These are phyloP conservation scores for Aspergillus baeticus DNA, from an alignment of 495 filamentous ascomycete genomes.

Conservation along the genomic window DNA sequence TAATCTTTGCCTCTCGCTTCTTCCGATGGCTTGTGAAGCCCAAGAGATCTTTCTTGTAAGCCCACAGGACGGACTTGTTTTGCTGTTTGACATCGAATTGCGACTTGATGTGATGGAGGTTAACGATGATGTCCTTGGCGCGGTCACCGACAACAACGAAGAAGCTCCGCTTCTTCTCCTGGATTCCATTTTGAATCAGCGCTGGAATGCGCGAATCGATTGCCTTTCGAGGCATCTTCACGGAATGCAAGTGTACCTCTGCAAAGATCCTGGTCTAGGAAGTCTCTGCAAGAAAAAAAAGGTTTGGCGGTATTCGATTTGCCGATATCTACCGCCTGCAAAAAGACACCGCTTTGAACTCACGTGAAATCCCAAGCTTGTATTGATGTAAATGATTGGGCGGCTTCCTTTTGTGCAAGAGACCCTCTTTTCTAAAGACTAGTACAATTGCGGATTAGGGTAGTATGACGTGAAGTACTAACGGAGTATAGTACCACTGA, in stretches of 20 bases:
- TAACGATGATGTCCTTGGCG: slow-evolving; percentile 95
- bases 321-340: neutral
- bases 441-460: too few species aligned
- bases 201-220: slow-evolving; percentile 92
- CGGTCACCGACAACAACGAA: slow-evolving; percentile 95
- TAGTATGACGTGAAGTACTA: too few species aligned
- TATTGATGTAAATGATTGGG: neutral
- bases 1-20: slow-evolving; percentile 97
- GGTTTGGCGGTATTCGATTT: slow-evolving; percentile 1
- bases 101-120: slow-evolving; percentile 92
- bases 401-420: too few species aligned
- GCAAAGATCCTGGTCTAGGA: neutral
- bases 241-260: neutral
- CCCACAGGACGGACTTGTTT: slow-evolving; percentile 97
- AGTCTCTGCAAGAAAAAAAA: slow-evolving; percentile 11
- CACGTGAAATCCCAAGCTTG: neutral
- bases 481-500: too few species aligned
- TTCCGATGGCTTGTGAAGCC: slow-evolving; percentile 95
- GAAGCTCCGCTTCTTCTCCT: slow-evolving; percentile 97
- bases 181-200: slow-evolving; percentile 91
- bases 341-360: neutral
- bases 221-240: slow-evolving; percentile 54
- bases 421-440: too few species aligned
- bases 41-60: slow-evolving; percentile 97
- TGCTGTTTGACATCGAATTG: slow-evolving; percentile 86